A percentile compares a stretch with the other conserved stretches of the same genome.
These are phyloP conservation scores for Colletotrichum sp. DNA, from an alignment of 2,329 filamentous ascomycete species.

Conservation along the genomic window DNA sequence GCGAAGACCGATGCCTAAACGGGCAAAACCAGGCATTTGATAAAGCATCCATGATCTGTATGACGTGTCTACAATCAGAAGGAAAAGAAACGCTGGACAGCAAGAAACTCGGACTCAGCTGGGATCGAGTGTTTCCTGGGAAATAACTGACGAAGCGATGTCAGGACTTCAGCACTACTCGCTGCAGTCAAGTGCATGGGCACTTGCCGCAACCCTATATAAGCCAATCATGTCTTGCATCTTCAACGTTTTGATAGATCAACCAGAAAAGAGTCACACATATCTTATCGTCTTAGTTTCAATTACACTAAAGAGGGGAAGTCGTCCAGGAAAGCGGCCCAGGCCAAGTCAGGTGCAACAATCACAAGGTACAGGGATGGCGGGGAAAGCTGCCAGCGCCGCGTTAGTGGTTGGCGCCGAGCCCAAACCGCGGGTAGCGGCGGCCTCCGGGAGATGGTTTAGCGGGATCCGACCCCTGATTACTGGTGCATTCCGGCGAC, in stretches of 20 bases:
- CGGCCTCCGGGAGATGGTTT: slow-evolving; percentile 17
- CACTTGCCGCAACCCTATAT: not conserved
- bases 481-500: slow-evolving; percentile 8
- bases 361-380: not conserved
- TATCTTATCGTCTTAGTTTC: not conserved
- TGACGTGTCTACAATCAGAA: not conserved
- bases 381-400: not conserved
- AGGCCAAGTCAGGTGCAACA: not conserved
- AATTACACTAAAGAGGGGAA: not conserved
- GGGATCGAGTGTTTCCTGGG: not conserved
- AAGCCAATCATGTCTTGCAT: not conserved
- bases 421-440: slow-evolving; percentile 9
- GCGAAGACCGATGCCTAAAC: not conserved
- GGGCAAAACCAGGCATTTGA: not conserved
- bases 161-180: not conserved
- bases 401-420: not conserved
- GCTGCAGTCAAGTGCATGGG: not conserved
- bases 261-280: not conserved
- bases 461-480: slow-evolving; percentile 5
- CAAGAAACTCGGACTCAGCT: not conserved
- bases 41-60: not conserved
- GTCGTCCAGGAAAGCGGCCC: not conserved
- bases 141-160: not conserved
- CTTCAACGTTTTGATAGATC: not conserved
- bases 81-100: not conserved